phyloP scores from a whole-genome alignment of 23 red algal species.

The Agarophyton chilense region DNA sequence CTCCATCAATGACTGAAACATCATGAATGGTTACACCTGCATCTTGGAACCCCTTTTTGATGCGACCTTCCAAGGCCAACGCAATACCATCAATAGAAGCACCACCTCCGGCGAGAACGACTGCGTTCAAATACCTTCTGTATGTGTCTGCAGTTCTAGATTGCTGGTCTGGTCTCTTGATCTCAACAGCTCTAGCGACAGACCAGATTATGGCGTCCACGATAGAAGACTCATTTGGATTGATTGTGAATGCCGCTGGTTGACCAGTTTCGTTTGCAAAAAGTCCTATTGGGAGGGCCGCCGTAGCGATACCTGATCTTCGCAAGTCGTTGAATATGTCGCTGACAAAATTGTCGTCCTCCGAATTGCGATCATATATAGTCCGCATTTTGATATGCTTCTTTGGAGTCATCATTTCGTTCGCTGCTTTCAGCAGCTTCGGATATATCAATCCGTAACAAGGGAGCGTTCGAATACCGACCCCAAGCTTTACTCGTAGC shows the following conservation, averaged over 20 bases:
- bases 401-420: not conserved
- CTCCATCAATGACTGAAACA: slow-evolving; percentile 69
- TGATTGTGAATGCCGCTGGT: slow-evolving; percentile 30
- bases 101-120: slow-evolving; percentile 58
- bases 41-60: slow-evolving; percentile 61
- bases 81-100: slow-evolving; percentile 62
- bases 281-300: slow-evolving; percentile 47
- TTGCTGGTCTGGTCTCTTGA: slow-evolving; percentile 47
- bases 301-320: slow-evolving; percentile 56
- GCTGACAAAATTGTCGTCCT: slow-evolving; percentile 66
- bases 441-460: slow-evolving; percentile 64
- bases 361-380: slow-evolving; percentile 50
- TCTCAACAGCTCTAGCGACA: slow-evolving; percentile 47
- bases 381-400: slow-evolving; percentile 19
- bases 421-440: slow-evolving; percentile 40
- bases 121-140: slow-evolving; percentile 58
- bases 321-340: slow-evolving; percentile 63
- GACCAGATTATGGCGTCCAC: slow-evolving; percentile 76
- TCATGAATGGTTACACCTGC: slow-evolving; percentile 44
- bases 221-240: slow-evolving; percentile 45
- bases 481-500: slow-evolving; percentile 45
- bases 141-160: slow-evolving; percentile 46
- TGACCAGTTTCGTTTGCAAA: slow-evolving; percentile 66
- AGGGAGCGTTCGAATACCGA: slow-evolving; percentile 55
- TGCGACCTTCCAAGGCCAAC: slow-evolving; percentile 50